A percentile compares a stretch with the other conserved stretches of the same genome.
Conservation (phyloP, 1,139 yeast genomes). For the Chernovozyma sophiae-reginae region DNA sequence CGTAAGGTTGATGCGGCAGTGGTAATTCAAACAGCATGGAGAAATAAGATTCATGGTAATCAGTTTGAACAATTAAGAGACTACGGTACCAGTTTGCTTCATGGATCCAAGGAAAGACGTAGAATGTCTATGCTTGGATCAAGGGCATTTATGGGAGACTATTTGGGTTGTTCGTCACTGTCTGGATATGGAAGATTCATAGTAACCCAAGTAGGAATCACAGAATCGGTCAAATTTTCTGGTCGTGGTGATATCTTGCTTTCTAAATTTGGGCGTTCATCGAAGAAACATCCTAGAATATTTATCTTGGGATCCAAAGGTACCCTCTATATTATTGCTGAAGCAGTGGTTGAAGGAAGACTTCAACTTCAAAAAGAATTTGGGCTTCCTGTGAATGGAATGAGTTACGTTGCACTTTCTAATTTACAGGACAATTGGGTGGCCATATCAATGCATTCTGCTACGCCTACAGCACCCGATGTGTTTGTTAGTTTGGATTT, state of each 20-base stretch:
- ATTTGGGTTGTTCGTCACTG: slow-evolving; percentile 75
- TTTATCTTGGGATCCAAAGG: slow-evolving; percentile 60
- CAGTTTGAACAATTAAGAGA: slow-evolving; percentile 81
- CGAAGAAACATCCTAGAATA: slow-evolving; percentile 70
- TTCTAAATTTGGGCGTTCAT: slow-evolving; percentile 90
- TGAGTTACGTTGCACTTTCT: slow-evolving; percentile 67
- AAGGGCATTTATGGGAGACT: slow-evolving; percentile 93
- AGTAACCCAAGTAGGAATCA: slow-evolving; percentile 62
- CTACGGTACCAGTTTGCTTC: slow-evolving; percentile 66
- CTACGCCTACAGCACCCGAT: slow-evolving; percentile 65
- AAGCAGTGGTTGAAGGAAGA: slow-evolving; percentile 67
- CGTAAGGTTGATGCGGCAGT: slow-evolving; percentile 86
- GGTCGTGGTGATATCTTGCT: slow-evolving; percentile 74
- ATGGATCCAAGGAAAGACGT: slow-evolving; percentile 84
- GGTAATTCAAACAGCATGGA: slow-evolving; percentile 80
- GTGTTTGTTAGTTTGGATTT: slow-evolving; percentile 73
- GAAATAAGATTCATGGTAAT: slow-evolving; percentile 76
- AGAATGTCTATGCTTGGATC: slow-evolving; percentile 83
- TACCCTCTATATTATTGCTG: slow-evolving; percentile 66
- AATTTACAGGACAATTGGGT: slow-evolving; percentile 90
- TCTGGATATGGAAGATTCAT: slow-evolving; percentile 70
- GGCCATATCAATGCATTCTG: slow-evolving; percentile 57
- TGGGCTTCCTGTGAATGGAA: slow-evolving; percentile 54
- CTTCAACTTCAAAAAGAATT: slow-evolving; percentile 65
- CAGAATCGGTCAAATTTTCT: slow-evolving; percentile 69